Conservation (phyloP, 164 flowering plant genomes). For the Vitis riparia region DNA sequence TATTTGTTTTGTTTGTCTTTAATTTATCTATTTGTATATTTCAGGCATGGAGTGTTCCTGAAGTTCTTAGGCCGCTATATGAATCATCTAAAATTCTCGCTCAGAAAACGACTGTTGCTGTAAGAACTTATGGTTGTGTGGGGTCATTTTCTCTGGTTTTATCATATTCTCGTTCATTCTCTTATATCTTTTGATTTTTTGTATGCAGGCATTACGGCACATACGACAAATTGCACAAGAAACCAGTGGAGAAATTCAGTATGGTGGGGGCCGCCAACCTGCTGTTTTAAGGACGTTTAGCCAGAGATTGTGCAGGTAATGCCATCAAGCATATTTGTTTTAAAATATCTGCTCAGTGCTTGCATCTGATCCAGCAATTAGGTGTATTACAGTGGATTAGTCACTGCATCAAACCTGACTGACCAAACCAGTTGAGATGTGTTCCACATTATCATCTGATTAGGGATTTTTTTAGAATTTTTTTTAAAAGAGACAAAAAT, state of each 20-base stretch:
- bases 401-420: background rate
- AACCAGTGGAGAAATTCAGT: slow-evolving; percentile 58
- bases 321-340: background rate
- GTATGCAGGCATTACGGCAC: slow-evolving; percentile 64
- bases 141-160: background rate
- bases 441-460: background rate
- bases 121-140: slow-evolving; percentile 22
- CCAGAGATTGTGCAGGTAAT: slow-evolving; percentile 74
- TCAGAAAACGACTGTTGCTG: slow-evolving; percentile 78
- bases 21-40: background rate
- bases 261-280: slow-evolving; percentile 76
- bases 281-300: slow-evolving; percentile 74
- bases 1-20: background rate
- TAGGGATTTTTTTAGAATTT: too few species aligned
- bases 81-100: slow-evolving; percentile 82
- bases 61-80: slow-evolving; percentile 78
- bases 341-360: background rate
- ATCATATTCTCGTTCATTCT: background rate
- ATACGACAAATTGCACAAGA: slow-evolving; percentile 82
- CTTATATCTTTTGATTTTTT: background rate
- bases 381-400: background rate
- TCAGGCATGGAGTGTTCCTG: slow-evolving; percentile 74
- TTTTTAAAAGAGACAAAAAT: too few species aligned
- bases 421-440: background rate
- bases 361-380: background rate